Base-by-base conservation (phyloP, 164 flowering plant genomes). In the Tetrastigma voinierianum region DNA sequence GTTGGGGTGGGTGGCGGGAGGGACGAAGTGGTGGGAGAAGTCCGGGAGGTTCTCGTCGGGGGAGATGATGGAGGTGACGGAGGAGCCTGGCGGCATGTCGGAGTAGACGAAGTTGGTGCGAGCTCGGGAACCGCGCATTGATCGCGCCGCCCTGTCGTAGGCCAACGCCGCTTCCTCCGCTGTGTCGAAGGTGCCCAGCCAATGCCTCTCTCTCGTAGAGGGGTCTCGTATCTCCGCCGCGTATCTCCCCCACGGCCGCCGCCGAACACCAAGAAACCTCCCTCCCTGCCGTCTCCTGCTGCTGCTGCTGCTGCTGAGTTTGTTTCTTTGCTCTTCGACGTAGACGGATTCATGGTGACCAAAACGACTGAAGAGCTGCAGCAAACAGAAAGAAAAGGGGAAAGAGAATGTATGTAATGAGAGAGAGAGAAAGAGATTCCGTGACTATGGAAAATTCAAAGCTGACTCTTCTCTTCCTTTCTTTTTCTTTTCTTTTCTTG, bases 221-320 rank as follows among this genome's bases (percentile, higher is more conserved):
- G 86, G 83, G 83, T 83, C 84, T n/a, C 86, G 60, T 60, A 83
- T 83, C 66, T 82, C 86, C 8, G 86, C 83, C 0, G 86, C 86
- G 56, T 82, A 82, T n/a, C 86, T 61, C 86, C 86, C n/a, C 86
- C 83, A 80, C 0, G 86, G 83, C 65, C 86, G 55, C 51, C 86
- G 17, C 57, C 67, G 44, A 55, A 74, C 73, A 40, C 84, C 84
- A 6, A 81, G 75, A 60, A 75, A 81, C 45, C 70, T 63, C 25
- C 67, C 67, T 15, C 67, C n/a, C n/a, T n/a, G n/a, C n/a, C 8
- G 68, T 43, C 8, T 74, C 43, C 20, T 52, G 65, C 13, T 67
- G 72, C 11, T 69, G 69, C 40, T n/a, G n/a, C n/a, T n/a, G n/a
- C n/a, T n/a, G n/a, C n/a, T n/a, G n/a, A n/a, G 48, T 14, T 21